These are phyloP conservation scores for Lenzites betulinus DNA, from an alignment of 768 basidiomycete genomes.

Conservation along the genomic window DNA sequence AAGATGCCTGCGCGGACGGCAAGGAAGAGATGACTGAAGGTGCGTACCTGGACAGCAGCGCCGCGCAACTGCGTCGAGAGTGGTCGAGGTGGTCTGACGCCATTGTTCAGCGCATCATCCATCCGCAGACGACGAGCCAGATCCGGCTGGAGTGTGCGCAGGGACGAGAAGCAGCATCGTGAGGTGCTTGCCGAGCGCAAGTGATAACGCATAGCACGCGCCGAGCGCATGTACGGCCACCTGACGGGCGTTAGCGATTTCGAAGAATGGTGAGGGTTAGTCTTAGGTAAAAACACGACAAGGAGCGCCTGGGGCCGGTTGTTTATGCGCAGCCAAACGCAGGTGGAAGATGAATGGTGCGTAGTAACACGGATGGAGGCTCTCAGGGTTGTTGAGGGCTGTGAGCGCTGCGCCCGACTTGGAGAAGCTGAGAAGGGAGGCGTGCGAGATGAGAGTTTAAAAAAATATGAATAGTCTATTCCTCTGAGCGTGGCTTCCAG, in stretches of 20 bases:
- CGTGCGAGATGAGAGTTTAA: no score
- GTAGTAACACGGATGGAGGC: not conserved
- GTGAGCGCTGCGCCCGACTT: no score
- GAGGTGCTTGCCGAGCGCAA: constrained; percentile 5
- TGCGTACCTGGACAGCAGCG: no score
- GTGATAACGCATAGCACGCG: constrained; percentile 3
- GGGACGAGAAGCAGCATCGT: not conserved
- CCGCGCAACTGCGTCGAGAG: no score
- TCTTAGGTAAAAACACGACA: not conserved
- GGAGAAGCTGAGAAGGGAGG: no score
- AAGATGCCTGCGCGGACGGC: no score
- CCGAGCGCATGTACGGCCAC: constrained; percentile 8
- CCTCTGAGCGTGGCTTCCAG: no score
- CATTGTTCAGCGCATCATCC: not conserved
- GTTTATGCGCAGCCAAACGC: no score
- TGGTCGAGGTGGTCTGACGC: not conserved
- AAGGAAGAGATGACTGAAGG: no score
- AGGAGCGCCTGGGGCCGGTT: not conserved
- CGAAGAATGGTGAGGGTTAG: not conserved
- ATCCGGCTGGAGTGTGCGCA: not conserved
- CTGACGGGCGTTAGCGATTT: not conserved
- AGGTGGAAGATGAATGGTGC: not conserved
- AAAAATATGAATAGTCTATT: no score
- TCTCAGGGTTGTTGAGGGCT: no score
- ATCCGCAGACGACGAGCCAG: not conserved